Evolutionary conservation across 73 alveolate genomes (phyloP).

Genomic region (Paramecium pentaurelia): DNA sequence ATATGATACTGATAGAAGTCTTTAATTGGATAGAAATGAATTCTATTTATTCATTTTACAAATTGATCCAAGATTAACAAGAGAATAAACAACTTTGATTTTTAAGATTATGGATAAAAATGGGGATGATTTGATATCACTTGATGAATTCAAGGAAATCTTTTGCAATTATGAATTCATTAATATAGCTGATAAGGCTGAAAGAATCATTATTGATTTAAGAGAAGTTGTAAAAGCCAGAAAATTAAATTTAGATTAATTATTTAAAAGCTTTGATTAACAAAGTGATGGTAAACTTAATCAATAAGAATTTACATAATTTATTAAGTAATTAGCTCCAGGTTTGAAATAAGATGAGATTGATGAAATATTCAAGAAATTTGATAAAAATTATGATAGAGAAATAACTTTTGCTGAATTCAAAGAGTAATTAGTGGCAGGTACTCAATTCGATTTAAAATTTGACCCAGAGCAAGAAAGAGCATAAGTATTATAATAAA

Average conservation of each 20-base stretch:
- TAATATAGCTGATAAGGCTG: constrained; percentile 47
- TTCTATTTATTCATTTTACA: constrained; percentile 26
- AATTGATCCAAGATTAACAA: constrained; percentile 29
- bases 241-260: background rate
- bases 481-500: background rate
- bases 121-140: constrained; percentile 10
- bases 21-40: background rate
- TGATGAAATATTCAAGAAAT: background rate
- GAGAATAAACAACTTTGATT: background rate
- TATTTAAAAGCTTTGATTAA: background rate
- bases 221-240: constrained; percentile 44
- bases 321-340: background rate
- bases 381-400: background rate
- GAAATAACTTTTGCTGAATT: background rate
- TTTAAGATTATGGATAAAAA: constrained; percentile 7
- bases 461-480: background rate
- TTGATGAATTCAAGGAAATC: constrained; percentile 46
- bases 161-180: constrained; percentile 53
- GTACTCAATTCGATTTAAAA: background rate
- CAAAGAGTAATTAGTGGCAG: background rate
- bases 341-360: background rate
- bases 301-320: background rate
- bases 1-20: constrained; percentile 8
- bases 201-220: constrained; percentile 37
- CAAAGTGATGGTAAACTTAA: background rate